These are phyloP conservation scores for Carex sylvatica DNA, from an alignment of 202 grass and related monocot genomes.

Conservation along the genomic window DNA sequence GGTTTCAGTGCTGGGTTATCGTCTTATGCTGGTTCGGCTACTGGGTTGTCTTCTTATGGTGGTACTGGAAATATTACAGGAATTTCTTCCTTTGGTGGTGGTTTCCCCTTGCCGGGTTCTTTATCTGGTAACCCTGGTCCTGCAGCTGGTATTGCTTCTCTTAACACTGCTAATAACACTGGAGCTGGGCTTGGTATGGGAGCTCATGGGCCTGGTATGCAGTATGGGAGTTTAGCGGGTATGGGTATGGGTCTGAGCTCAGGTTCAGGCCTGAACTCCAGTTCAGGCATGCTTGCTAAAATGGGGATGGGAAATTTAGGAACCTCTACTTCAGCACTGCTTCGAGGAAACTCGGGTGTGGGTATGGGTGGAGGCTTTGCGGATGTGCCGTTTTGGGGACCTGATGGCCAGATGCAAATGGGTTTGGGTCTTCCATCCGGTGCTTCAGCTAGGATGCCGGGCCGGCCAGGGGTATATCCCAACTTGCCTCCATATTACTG, in stretches of 20 bases:
- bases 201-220: constrained; percentile 38
- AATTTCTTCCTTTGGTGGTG: not conserved
- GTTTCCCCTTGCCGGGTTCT: constrained; percentile 19
- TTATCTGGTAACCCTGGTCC: constrained; percentile 18
- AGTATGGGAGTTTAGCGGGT: constrained; percentile 58
- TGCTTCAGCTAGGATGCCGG: constrained; percentile 44
- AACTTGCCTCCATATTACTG: constrained; percentile 88
- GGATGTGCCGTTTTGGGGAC: constrained; percentile 46
- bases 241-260: constrained; percentile 22
- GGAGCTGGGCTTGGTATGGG: constrained; percentile 52
- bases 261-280: constrained; percentile 30
- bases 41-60: constrained; percentile 16
- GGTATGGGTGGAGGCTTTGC: constrained; percentile 11
- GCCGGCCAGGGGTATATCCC: constrained; percentile 47
- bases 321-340: constrained; percentile 28
- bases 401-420: constrained; percentile 44
- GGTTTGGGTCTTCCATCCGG: constrained; percentile 57
- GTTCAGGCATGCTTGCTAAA: constrained; percentile 36
- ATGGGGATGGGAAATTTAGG: constrained; percentile 56
- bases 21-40: not conserved
- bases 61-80: constrained; percentile 7
- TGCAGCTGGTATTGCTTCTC: not conserved
- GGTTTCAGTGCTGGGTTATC: constrained; percentile 28
- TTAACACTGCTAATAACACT: constrained; percentile 11
- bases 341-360: constrained; percentile 2